Base-by-base conservation (phyloP, 805 yeast species). In the Metschnikowia matae region DNA sequence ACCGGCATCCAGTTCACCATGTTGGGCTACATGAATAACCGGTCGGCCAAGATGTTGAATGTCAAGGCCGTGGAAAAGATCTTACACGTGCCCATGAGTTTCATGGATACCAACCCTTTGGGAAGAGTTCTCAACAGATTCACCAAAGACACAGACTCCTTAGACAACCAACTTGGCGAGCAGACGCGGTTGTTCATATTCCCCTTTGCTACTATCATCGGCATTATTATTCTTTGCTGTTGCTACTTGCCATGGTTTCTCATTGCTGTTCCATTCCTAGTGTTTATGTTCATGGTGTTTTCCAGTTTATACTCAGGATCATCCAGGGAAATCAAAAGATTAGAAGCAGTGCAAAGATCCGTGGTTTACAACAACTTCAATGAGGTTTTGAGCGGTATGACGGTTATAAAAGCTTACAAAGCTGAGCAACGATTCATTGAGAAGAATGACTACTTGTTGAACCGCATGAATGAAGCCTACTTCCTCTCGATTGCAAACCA, bases 211-310 rank as follows among this genome's bases (percentile, higher is more conserved):
- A 59, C 64, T 29, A 71, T 73, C 46, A 52, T 56, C 29, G 60
- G 60, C 5, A 63, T 73, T 51, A 54, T 70, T 45, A 67, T 73
- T 38, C 71, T 79, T 57, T 77, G 81, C 65, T 70, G 74, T 49
- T 70, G 74, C 54, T 80, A 73, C 59, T 66, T 79, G 53, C 84
- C 83, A 5, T 81, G 74, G 74, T 79, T 79, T 62, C 77, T 81
- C 10, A 69, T 81, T 54, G 73, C 82, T 8, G 71, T 81, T 23
- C 84, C 85, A n/a, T 69, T 70, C 61, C 70, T 82, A 53, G 69
- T 65, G 39, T 57, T 71, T 51, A 69, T 63, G 41, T 79, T 69
- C 60, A 48, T 62, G 18, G 66, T 67, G 44, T 59, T 70, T 46
- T 61, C 76, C n/a, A 69, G 70, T 66, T 63, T 76, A 62, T 68